phyloP scores from a whole-genome alignment of 306 rosid genomes.

The Echinosophora koreensis region DNA sequence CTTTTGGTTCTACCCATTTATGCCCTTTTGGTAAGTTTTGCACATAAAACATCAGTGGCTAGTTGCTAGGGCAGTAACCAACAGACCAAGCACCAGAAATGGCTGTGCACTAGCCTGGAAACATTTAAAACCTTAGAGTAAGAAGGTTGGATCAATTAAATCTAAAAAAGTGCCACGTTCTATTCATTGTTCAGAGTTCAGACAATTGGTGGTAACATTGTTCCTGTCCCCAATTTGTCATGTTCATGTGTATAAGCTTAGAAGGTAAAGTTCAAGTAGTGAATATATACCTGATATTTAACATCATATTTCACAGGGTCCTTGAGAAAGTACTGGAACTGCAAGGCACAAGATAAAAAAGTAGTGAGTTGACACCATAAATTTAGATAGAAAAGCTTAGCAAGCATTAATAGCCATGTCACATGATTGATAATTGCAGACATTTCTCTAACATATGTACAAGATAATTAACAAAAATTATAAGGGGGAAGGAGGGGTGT shows the following conservation, averaged over 20 bases:
- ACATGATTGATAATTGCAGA: constrained; percentile 20
- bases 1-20: constrained; percentile 14
- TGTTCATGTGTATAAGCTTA: background rate
- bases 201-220: background rate
- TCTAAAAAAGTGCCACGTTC: background rate
- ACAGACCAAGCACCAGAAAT: constrained; percentile 58
- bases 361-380: constrained; percentile 22
- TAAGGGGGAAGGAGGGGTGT: background rate
- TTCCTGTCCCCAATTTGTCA: background rate
- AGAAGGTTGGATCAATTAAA: background rate
- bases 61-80: constrained; percentile 63
- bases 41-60: constrained; percentile 47
- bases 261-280: constrained; percentile 5
- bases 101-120: constrained; percentile 64
- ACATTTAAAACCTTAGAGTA: background rate
- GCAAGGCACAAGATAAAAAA: constrained; percentile 41
- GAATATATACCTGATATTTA: constrained; percentile 59
- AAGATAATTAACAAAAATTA: background rate
- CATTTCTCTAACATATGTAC: background rate
- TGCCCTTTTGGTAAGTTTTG: background rate
- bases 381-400: constrained; percentile 13
- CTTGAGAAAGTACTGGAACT: constrained; percentile 62
- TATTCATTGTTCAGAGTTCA: background rate
- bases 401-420: background rate
- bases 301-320: constrained; percentile 64